Evolutionary conservation across 2,329 filamentous ascomycete species (phyloP), one percentile per base, ranked within the genome.

Genomic region (Amauroascus verrucosus): DNA sequence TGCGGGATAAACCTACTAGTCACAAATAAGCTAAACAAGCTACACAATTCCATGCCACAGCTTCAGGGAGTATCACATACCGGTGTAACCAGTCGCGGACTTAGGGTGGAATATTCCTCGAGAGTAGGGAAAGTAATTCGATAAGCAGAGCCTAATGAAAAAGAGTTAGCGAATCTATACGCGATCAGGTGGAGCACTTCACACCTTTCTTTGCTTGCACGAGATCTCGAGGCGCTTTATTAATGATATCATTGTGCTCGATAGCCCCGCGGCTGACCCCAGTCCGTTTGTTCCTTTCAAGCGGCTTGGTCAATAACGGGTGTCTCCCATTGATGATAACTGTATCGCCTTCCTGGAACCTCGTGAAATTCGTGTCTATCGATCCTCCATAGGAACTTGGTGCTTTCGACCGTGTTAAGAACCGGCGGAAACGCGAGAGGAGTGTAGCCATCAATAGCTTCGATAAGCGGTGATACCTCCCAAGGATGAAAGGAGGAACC

Each of bases 51-150:
- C 26, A 13, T n/a, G 7, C 11, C 30, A 26, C 20, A 32, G 16
- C 16, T 44, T 35, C 37, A 11, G 16, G 8, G 1, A 18, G 22
- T 43, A 24, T 22, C 30, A 67, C 77, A 64, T 72, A 85, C 82
- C 62, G 87, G 87, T 51, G 86, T 91, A n/a, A 89, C 86, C 13
- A 84, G 67, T 54, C 87, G 79, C 58, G 78, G 77, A 46, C 78
- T 83, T 55, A 84, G 70, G 45, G 80, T 74, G 51, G 88, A 80
- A 70, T 90, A 90, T 67, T 88, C 83, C 46, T 83, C 82, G 54
- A 93, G 70, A 0, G 83, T 83, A 14, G 86, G 84, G 58, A 81
- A 77, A 51, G 79, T 77, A 38, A 88, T 63, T 56, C 81, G 74
- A 55, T 79, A 80, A 3, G 74, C 64, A 8, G 70, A 64, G 28